These are phyloP conservation scores for Pisolithus tinctorius DNA, from an alignment of 768 basidiomycete species.

Conservation along the genomic window DNA sequence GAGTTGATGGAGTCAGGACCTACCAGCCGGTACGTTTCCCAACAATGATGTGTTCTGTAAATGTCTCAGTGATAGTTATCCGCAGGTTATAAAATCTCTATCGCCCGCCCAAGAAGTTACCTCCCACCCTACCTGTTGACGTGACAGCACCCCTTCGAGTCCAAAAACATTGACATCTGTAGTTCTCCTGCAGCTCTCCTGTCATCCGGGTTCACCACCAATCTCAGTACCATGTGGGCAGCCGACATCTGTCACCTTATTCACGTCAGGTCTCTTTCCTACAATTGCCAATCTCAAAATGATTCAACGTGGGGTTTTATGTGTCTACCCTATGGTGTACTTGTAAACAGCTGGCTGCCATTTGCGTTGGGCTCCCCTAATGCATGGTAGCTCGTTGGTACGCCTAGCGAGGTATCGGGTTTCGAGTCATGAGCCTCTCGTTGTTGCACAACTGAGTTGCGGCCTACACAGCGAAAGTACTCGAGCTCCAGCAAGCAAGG, in stretches of 20 bases:
- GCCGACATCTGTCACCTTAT: constrained; percentile 20
- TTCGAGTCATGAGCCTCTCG: no score
- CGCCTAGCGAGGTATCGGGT: no score
- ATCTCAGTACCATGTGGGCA: constrained; percentile 65
- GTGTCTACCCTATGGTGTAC: no score
- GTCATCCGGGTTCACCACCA: constrained; percentile 1
- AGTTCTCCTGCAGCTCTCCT: constrained; percentile 36
- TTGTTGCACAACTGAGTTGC: no score
- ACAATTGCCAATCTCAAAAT: no score
- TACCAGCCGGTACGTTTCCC: constrained; percentile 43
- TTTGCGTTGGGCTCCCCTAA: no score
- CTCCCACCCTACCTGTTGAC: constrained; percentile 28
- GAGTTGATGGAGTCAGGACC: constrained; percentile 79
- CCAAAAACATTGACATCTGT: constrained; percentile 68
- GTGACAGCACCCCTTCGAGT: constrained; percentile 41
- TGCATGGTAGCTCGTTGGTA: no score
- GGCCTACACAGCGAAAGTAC: no score
- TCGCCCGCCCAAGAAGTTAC: constrained; percentile 47
- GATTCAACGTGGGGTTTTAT: no score
- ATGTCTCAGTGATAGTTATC: background rate
- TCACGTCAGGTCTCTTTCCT: no score
- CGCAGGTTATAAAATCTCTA: constrained; percentile 78
- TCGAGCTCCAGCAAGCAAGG: no score
- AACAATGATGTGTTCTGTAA: background rate
- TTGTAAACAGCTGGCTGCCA: no score